Conservation (phyloP, 495 filamentous ascomycete species). For the Filosporella fistucella region DNA sequence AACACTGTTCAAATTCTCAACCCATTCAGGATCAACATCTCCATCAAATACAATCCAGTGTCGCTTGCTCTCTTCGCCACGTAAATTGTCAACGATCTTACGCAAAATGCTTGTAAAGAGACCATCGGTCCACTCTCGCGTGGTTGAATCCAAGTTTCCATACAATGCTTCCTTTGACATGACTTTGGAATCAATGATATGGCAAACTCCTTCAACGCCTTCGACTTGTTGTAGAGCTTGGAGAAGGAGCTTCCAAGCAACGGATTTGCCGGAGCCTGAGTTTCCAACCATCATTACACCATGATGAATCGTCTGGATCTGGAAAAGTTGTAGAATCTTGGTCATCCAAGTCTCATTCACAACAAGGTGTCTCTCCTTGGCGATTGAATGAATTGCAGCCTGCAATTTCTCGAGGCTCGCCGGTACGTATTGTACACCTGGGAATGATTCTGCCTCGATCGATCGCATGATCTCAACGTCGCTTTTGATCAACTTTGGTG, state of each 20-base stretch:
- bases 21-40: constrained; percentile 98
- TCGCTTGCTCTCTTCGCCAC: constrained; percentile 90
- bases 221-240: constrained; percentile 89
- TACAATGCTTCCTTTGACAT: constrained; percentile 99
- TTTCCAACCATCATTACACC: constrained; percentile 99
- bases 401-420: constrained; percentile 77
- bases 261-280: constrained; percentile 92
- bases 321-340: constrained; percentile 92
- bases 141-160: constrained; percentile 92
- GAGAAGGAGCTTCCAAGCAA: constrained; percentile 90
- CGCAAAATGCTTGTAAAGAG: constrained; percentile 96
- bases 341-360: constrained; percentile 94
- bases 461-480: constrained; percentile 85
- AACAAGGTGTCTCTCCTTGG: constrained; percentile 75
- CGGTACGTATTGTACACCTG: constrained; percentile 87
- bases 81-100: constrained; percentile 98
- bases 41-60: constrained; percentile 99
- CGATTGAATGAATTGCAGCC: constrained; percentile 75
- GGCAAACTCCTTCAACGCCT: constrained; percentile 86
- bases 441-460: constrained; percentile 85
- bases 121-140: constrained; percentile 97
- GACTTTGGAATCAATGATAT: constrained; percentile 98
- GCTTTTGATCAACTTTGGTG: constrained; percentile 86
- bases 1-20: constrained; percentile 99
- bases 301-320: constrained; percentile 96